Conservation (phyloP, 306 rosid genomes). For the Cercis canadensis region DNA sequence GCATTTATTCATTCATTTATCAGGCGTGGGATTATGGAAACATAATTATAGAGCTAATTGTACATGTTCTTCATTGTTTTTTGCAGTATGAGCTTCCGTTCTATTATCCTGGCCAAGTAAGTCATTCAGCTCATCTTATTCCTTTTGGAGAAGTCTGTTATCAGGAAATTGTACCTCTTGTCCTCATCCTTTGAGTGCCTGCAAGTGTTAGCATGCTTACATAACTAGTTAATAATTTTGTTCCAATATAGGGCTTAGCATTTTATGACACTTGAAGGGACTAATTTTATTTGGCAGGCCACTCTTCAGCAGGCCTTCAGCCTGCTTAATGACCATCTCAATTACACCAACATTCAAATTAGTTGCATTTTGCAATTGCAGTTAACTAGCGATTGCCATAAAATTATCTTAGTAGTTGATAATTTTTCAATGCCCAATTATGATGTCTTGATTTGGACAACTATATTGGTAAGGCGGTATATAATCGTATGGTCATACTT, state of each 20-base stretch:
- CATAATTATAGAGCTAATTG: slow-evolving; percentile 33
- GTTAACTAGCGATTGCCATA: not conserved
- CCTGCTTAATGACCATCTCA: slow-evolving; percentile 13
- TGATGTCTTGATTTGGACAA: slow-evolving; percentile 8
- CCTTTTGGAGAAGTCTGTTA: slow-evolving; percentile 24
- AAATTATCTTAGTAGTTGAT: not conserved
- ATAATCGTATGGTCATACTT: slow-evolving; percentile 1
- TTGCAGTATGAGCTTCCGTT: slow-evolving; percentile 98
- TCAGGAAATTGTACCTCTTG: slow-evolving; percentile 21
- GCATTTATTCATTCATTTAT: slow-evolving; percentile 9
- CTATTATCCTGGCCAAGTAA: slow-evolving; percentile 97
- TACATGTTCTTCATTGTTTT: slow-evolving; percentile 25
- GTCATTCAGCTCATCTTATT: slow-evolving; percentile 39
- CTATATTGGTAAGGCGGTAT: not conserved
- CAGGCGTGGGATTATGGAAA: slow-evolving; percentile 5
- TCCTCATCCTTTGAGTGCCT: slow-evolving; percentile 15
- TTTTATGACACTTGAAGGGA: slow-evolving; percentile 14
- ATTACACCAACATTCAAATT: not conserved
- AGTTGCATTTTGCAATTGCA: slow-evolving; percentile 16
- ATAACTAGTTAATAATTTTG: not conserved
- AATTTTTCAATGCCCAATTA: not conserved
- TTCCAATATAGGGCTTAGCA: slow-evolving; percentile 3
- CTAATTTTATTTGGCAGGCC: too few species aligned
- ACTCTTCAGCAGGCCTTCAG: too few species aligned
- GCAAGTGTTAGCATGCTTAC: slow-evolving; percentile 7